A percentile compares a stretch with the other conserved stretches of the same genome.
Evolutionary conservation across 495 filamentous ascomycete genomes (phyloP).

Genomic region (Aspergillus coremiiformis): DNA sequence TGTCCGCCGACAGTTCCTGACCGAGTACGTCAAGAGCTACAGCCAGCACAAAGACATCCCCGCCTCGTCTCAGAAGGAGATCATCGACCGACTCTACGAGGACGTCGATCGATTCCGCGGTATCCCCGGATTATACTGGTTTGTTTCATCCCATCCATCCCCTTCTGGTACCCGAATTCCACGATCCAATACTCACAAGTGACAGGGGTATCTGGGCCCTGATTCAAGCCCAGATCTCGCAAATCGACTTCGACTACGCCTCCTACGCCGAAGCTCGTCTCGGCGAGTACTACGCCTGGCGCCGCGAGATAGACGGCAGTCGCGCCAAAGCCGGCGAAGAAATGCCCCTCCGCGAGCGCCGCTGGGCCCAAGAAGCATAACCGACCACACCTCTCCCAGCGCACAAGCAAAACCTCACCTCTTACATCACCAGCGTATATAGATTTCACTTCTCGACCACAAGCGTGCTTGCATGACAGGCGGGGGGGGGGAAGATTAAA

Average conservation of each 20-base stretch:
- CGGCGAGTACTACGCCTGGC: conserved; percentile 96
- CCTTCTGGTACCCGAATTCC: background rate
- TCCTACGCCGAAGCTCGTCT: conserved; percentile 81
- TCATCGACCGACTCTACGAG: conserved; percentile 56
- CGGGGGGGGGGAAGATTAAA: too few relatives aligned
- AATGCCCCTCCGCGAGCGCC: conserved; percentile 66
- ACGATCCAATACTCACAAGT: conserved; percentile 2
- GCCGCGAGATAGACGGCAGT: conserved; percentile 57
- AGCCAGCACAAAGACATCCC: conserved; percentile 29
- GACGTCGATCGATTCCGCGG: conserved; percentile 87
- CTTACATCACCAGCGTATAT: background rate
- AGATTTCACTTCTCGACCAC: background rate
- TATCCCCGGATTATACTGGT: conserved; percentile 81
- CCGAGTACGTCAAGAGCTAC: conserved; percentile 63
- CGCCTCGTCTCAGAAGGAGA: conserved; percentile 49
- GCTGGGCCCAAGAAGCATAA: conserved; percentile 62
- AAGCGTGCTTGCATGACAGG: conserved; percentile 1
- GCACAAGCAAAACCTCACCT: background rate
- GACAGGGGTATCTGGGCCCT: conserved; percentile 88
- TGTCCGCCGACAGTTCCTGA: conserved; percentile 73
- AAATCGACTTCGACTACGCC: conserved; percentile 97
- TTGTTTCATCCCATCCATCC: conserved; percentile 8
- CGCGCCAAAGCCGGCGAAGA: conserved; percentile 50
- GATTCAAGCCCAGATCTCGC: conserved; percentile 89
- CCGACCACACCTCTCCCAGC: background rate